These are phyloP conservation scores for Colletotrichum simmondsii DNA, from an alignment of 2,329 filamentous ascomycete species.

Conservation along the genomic window DNA sequence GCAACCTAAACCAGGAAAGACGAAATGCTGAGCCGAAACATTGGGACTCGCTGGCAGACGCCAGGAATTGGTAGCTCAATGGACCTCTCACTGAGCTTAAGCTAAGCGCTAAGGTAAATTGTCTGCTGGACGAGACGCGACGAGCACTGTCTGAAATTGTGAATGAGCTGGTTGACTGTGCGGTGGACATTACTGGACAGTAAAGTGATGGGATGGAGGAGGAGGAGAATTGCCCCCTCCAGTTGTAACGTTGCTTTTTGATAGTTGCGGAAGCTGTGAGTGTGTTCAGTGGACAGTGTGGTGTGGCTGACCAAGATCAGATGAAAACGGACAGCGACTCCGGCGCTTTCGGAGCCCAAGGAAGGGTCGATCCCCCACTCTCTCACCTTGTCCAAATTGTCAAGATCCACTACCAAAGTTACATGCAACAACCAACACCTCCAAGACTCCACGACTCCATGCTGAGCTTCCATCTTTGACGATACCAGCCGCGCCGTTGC, in stretches of 20 bases:
- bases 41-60: neutral
- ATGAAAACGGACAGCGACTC: slow-evolving; percentile 19
- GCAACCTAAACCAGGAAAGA: neutral
- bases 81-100: neutral
- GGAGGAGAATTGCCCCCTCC: slow-evolving; percentile 26
- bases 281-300: neutral
- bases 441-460: neutral
- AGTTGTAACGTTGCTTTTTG: slow-evolving; percentile 34
- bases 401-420: slow-evolving; percentile 14
- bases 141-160: neutral
- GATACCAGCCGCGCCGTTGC: neutral
- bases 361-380: slow-evolving; percentile 6
- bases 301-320: slow-evolving; percentile 23
- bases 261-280: neutral
- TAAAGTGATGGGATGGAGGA: neutral
- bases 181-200: neutral
- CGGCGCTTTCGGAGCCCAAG: neutral
- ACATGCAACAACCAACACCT: slow-evolving; percentile 30
- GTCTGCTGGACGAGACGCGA: neutral
- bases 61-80: neutral
- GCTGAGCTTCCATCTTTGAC: neutral
- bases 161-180: neutral
- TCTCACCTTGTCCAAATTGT: neutral
- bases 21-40: slow-evolving; percentile 8
- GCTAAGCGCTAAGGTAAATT: neutral